Conservation (phyloP, 768 basidiomycete genomes). For the Cantharellus anzutake region DNA sequence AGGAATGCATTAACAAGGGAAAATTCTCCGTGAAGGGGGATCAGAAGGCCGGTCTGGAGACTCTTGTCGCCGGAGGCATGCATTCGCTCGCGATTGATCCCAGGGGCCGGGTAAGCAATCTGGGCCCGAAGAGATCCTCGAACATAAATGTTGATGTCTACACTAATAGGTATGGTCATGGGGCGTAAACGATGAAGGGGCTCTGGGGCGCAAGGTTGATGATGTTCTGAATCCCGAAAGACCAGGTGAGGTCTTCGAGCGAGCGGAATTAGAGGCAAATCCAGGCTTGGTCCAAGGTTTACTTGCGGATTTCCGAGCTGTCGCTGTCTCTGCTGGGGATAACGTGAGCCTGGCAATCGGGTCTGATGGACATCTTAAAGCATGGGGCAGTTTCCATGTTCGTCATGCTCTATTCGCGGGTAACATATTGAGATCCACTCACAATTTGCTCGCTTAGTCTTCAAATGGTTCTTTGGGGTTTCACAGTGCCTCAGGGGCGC, state of each 20-base stretch:
- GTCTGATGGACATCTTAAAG: constrained; percentile 57
- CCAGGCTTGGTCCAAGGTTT: constrained; percentile 20
- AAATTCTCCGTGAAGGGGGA: constrained; percentile 32
- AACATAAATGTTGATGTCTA: background rate
- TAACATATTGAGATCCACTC: background rate
- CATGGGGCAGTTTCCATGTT: constrained; percentile 85
- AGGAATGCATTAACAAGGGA: constrained; percentile 52
- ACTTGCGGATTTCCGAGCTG: constrained; percentile 67
- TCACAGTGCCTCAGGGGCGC: constrained; percentile 27
- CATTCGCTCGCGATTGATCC: constrained; percentile 82
- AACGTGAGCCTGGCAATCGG: constrained; percentile 75
- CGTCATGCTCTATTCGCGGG: constrained; percentile 7
- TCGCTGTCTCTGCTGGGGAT: constrained; percentile 69
- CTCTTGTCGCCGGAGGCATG: constrained; percentile 66
- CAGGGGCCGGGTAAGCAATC: constrained; percentile 54
- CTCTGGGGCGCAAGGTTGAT: constrained; percentile 18
- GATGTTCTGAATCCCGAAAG: constrained; percentile 18
- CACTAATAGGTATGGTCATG: background rate
- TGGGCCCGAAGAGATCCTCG: background rate
- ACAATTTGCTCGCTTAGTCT: constrained; percentile 2
- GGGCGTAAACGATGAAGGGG: constrained; percentile 18
- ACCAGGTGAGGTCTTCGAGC: constrained; percentile 13
- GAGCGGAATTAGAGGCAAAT: constrained; percentile 20
- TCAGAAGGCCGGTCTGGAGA: constrained; percentile 50
- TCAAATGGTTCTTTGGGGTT: constrained; percentile 71